phyloP scores from a whole-genome alignment of 441 rosid genomes.

The Corymbia calophylla region DNA sequence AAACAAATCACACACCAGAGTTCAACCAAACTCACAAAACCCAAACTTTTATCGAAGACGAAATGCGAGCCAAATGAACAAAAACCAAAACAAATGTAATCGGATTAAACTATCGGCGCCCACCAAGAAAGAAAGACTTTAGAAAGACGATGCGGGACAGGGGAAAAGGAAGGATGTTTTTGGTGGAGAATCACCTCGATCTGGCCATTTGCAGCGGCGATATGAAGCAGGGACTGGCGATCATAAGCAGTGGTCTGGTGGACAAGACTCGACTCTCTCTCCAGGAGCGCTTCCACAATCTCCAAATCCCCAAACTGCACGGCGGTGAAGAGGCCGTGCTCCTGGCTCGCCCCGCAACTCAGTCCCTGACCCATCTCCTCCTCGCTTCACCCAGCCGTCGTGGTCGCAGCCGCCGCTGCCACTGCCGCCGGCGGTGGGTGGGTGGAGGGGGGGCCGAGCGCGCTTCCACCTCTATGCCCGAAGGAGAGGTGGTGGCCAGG shows the following conservation, averaged over 20 bases:
- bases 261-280: conserved; percentile 44
- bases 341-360: conserved; percentile 68
- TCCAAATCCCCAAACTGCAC: conserved; percentile 64
- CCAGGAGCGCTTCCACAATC: conserved; percentile 32
- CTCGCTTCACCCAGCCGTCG: neutral
- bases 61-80: neutral
- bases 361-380: conserved; percentile 76
- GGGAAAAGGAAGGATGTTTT: neutral
- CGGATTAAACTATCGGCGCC: neutral
- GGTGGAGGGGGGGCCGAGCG: neutral
- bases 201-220: conserved; percentile 96
- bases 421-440: neutral
- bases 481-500: neutral
- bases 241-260: conserved; percentile 53
- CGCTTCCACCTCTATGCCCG: neutral
- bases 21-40: neutral
- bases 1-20: neutral
- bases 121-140: neutral
- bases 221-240: conserved; percentile 77
- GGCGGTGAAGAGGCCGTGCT: conserved; percentile 58
- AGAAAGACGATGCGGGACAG: neutral
- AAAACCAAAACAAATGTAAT: neutral
- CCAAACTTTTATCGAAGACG: neutral
- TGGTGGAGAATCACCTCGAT: conserved; percentile 47
- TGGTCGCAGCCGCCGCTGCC: neutral